Evolutionary conservation across 2,329 filamentous ascomycete genomes (phyloP).

Genomic region (Furcasterigmium furcatum): DNA sequence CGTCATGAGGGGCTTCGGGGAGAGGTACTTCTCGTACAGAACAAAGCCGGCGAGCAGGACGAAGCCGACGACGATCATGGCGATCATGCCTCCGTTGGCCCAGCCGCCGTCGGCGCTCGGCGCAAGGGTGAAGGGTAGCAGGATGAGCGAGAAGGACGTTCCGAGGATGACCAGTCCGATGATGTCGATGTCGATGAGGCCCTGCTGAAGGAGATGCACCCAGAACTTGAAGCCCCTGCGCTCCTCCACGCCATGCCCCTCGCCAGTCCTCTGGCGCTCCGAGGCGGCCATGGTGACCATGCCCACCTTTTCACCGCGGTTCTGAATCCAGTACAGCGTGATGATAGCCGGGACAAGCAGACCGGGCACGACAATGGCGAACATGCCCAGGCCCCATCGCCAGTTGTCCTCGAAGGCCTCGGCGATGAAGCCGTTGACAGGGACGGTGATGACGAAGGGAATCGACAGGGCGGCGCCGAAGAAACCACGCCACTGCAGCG

Average conservation of each 20-base stretch:
- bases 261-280: constrained; percentile 28
- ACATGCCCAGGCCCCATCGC: constrained; percentile 63
- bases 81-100: constrained; percentile 24
- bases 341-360: constrained; percentile 53
- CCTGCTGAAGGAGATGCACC: constrained; percentile 21
- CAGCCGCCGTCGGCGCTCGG: constrained; percentile 27
- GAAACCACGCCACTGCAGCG: constrained; percentile 32
- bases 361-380: constrained; percentile 57
- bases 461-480: constrained; percentile 21
- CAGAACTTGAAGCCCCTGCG: constrained; percentile 15
- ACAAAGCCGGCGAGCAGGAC: constrained; percentile 25
- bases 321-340: constrained; percentile 54
- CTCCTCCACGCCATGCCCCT: constrained; percentile 4
- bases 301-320: constrained; percentile 52
- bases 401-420: constrained; percentile 39
- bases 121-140: constrained; percentile 60
- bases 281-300: constrained; percentile 34
- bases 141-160: constrained; percentile 54
- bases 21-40: constrained; percentile 28
- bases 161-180: constrained; percentile 55
- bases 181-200: constrained; percentile 56
- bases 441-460: constrained; percentile 31
- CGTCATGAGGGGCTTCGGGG: constrained; percentile 27
- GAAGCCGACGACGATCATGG: constrained; percentile 18
- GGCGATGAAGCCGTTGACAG: constrained; percentile 37